Evolutionary conservation across 176 grass and related monocot genomes (phyloP).

Genomic region (Poa annua): DNA sequence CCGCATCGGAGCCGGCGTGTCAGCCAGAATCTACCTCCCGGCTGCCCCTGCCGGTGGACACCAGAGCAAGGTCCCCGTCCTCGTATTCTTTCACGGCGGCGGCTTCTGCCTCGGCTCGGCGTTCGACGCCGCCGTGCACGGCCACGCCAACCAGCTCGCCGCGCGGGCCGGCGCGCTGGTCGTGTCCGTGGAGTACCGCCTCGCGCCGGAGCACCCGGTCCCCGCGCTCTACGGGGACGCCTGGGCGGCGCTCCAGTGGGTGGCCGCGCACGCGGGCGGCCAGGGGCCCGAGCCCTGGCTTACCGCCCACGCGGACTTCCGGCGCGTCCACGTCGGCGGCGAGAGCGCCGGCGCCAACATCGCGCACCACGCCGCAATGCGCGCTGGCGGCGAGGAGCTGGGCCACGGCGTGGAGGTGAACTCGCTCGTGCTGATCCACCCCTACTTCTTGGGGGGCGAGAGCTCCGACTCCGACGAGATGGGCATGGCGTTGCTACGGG

Average conservation of each 20-base stretch:
- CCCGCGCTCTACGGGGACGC: conserved; percentile 60
- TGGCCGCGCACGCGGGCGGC: conserved; percentile 49
- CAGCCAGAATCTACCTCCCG: conserved; percentile 62
- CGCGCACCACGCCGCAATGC: conserved; percentile 67
- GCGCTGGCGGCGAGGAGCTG: conserved; percentile 49
- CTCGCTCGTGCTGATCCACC: conserved; percentile 62
- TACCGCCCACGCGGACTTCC: conserved; percentile 58
- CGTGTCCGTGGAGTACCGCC: conserved; percentile 66
- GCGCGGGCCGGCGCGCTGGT: conserved; percentile 43
- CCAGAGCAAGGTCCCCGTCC: conserved; percentile 44
- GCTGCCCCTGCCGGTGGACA: neutral
- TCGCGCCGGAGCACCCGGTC: conserved; percentile 65
- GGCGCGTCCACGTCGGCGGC: conserved; percentile 61
- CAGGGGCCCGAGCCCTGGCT: conserved; percentile 56
- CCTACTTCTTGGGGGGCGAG: conserved; percentile 65
- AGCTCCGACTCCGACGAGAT: conserved; percentile 51
- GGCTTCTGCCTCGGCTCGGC: conserved; percentile 74
- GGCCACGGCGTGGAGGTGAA: conserved; percentile 44
- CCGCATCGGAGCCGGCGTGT: conserved; percentile 20
- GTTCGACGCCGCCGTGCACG: conserved; percentile 51
- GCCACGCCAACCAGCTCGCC: conserved; percentile 55
- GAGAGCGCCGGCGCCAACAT: conserved; percentile 83
- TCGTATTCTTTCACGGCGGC: conserved; percentile 66
- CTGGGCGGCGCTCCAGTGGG: conserved; percentile 64
- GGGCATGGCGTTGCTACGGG: conserved; percentile 33